Evolutionary conservation across 306 rosid species (phyloP).

Genomic region (peach (Prunus persica)): Prunus_persica_NCBIv2 NC_034014.1:307501-308000

Average conservation of each 20-base stretch:
- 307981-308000: conserved; percentile 99
- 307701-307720: conserved; percentile 60
- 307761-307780: conserved; percentile 33
- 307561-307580: neutral
- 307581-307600: neutral
- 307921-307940: neutral
- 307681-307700: conserved; percentile 36
- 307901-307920: neutral
- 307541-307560: no score
- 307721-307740: conserved; percentile 58
- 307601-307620: conserved; percentile 4
- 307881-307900: neutral
- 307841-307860: conserved; percentile 48
- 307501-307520: neutral
- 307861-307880: neutral
- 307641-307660: conserved; percentile 50
- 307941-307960: conserved; percentile 98
- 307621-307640: conserved; percentile 85
- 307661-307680: conserved; percentile 49
- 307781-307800: conserved; percentile 85
- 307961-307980: conserved; percentile 96
- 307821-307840: conserved; percentile 93
- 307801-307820: conserved; percentile 91
- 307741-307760: conserved; percentile 39
- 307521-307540: neutral